Percentiles rank a stretch among this genome's conserved stretches.
phyloP scores from a whole-genome alignment of 495 filamentous ascomycete species.

The Daldinia childiae region DNA sequence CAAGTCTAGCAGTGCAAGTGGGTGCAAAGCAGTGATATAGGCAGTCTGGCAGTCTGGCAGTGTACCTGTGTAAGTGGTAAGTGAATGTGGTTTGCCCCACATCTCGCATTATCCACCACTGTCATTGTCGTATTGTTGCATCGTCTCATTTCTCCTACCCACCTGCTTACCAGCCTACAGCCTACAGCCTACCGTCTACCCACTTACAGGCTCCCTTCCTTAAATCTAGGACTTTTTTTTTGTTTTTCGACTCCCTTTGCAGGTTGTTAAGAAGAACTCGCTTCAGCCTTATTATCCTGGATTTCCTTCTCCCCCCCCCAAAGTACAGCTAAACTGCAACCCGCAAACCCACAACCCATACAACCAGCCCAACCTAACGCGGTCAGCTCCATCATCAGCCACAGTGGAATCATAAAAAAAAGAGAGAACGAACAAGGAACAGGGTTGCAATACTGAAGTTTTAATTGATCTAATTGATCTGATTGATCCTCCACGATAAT shows the following conservation, averaged over 20 bases:
- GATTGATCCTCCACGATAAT: slow-evolving; percentile 30
- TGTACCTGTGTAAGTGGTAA: too few species aligned
- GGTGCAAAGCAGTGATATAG: neutral
- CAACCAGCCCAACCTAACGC: slow-evolving; percentile 16
- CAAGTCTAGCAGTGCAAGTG: slow-evolving; percentile 3
- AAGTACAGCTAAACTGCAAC: neutral
- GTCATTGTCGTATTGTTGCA: slow-evolving; percentile 30
- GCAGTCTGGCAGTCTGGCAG: too few species aligned
- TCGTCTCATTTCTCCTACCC: slow-evolving; percentile 36
- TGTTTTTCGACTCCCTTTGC: slow-evolving; percentile 10
- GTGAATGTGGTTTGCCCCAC: slow-evolving; percentile 19
- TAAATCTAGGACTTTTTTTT: slow-evolving; percentile 38
- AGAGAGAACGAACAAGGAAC: slow-evolving; percentile 25
- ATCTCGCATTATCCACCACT: slow-evolving; percentile 25
- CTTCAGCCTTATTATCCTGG: slow-evolving; percentile 38
- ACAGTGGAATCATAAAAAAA: slow-evolving; percentile 30
- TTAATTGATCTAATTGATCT: slow-evolving; percentile 7
- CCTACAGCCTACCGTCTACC: slow-evolving; percentile 8
- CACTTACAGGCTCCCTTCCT: slow-evolving; percentile 29
- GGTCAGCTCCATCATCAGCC: slow-evolving; percentile 39
- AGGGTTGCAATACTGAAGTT: slow-evolving; percentile 5
- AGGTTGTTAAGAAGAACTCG: slow-evolving; percentile 18
- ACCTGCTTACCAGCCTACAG: slow-evolving; percentile 9
- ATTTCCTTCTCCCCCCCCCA: too few species aligned
- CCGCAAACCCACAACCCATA: neutral